Base-by-base conservation (phyloP, 2,329 filamentous ascomycete species). In the Emmonsiellopsis sp. region DNA sequence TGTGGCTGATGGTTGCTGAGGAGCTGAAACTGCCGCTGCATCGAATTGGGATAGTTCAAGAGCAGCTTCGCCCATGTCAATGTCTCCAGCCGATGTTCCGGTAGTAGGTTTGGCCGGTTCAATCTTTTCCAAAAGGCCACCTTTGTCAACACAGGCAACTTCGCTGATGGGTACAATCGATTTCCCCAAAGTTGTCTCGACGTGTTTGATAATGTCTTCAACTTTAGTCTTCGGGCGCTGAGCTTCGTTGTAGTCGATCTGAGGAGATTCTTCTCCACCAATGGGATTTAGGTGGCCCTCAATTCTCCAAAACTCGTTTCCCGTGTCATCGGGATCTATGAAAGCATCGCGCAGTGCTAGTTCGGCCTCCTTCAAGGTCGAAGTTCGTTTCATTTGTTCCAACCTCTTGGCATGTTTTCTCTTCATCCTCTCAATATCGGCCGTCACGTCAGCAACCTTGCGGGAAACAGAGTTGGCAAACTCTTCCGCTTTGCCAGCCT, bases 391-490 rank as follows among this genome's bases (percentile, higher is more conserved):
- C 61, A 95, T 80, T 58, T 84, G 85, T 27, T 83, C 82, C 72
- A 97, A 80, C 54, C 84, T 80, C 62, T 82, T 83, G 2, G 82
- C 84, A 67, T 98, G 92, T 32, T 86, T 82, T 36, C 80, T 81
- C 69, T 89, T 88, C 80, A 97, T 84, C 60, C 82, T 84, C 61
- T 91, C 86, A 53, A 97, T 89, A 62, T 97, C 91, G 1, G 82
- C 82, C 56, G 87, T 82, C 49, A 88, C 86, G 32, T 86, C 81
- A 7, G 81, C 78, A 9, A 93, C 78, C 63, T 87, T 86, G 47
- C 86, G 81, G 21, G 81, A 74, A 2, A 91, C 87, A 37, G 90
- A 83, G 64, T 86, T 85, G 54, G 86, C 84, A 68, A 97, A 96
- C 60, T 93, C 86, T 44, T 88, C 85, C 0, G 91, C 82, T 62